phyloP scores from a whole-genome alignment of 345 rosid species.

The Eucalyptus sideroxylon region DNA sequence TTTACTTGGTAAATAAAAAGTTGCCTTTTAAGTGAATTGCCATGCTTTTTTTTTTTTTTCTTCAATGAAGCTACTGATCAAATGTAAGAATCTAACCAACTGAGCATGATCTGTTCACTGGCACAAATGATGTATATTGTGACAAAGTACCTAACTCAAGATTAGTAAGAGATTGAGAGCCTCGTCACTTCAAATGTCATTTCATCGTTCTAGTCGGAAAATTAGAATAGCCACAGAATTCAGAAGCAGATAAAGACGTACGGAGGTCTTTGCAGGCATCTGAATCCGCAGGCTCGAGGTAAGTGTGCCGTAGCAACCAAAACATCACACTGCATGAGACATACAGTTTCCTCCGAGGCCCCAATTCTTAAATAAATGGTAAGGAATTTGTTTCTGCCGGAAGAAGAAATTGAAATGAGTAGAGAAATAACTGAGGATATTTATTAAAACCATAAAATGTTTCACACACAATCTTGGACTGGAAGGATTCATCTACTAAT shows the following conservation, averaged over 20 bases:
- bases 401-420: not conserved
- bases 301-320: no score
- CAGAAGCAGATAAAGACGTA: not conserved
- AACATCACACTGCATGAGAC: not conserved
- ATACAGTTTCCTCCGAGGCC: not conserved
- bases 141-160: not conserved
- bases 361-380: not conserved
- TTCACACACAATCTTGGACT: not conserved
- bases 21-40: not conserved
- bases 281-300: not conserved
- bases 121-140: accelerated
- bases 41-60: not conserved
- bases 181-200: not conserved
- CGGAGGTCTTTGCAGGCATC: no score
- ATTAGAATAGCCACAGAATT: not conserved
- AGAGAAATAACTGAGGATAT: not conserved
- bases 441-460: not conserved
- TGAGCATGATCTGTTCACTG: not conserved
- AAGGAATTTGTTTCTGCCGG: not conserved
- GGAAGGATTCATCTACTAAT: not conserved
- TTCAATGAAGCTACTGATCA: no score
- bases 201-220: not conserved
- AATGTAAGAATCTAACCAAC: no score
- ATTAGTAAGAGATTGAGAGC: not conserved
- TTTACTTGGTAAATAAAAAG: not conserved